Evolutionary conservation across 768 basidiomycete species (phyloP).

Genomic region (Rhizopogon vesiculosus): DNA sequence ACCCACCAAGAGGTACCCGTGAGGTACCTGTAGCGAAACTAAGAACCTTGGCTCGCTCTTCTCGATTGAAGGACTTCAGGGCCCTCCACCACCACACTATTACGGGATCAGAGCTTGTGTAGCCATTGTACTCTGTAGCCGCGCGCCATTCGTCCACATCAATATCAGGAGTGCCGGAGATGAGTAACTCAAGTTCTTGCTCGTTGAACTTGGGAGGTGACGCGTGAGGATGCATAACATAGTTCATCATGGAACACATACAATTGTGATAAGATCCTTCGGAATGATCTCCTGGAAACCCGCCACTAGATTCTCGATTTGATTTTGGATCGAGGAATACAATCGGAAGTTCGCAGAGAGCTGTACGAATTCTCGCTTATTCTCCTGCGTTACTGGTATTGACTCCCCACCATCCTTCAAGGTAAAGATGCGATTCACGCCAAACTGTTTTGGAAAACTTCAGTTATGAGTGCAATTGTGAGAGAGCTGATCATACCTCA

Average conservation of each 20-base stretch:
- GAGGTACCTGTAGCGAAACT: slow-evolving; percentile 96
- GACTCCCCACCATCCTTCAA: slow-evolving; percentile 83
- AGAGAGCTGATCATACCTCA: slow-evolving; percentile 44
- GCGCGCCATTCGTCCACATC: slow-evolving; percentile 97
- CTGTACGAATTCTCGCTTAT: slow-evolving; percentile 94
- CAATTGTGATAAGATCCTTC: slow-evolving; percentile 90
- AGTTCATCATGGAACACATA: slow-evolving; percentile 32
- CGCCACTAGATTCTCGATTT: slow-evolving; percentile 83
- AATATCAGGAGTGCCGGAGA: slow-evolving; percentile 97
- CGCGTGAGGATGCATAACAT: slow-evolving; percentile 4
- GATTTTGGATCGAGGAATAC: slow-evolving; percentile 91
- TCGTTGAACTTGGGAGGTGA: slow-evolving; percentile 71
- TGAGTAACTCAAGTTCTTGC: slow-evolving; percentile 89
- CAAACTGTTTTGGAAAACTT: slow-evolving; percentile 53
- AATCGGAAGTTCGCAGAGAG: slow-evolving; percentile 92
- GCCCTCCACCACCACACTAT: slow-evolving; percentile 99
- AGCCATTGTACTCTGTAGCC: slow-evolving; percentile 88
- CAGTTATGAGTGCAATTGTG: neutral
- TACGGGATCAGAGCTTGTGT: slow-evolving; percentile 85
- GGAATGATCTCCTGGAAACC: slow-evolving; percentile 99
- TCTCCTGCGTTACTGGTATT: slow-evolving; percentile 91
- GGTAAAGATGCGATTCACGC: slow-evolving; percentile 81
- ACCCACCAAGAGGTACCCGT: slow-evolving; percentile 90
- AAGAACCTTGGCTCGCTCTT: slow-evolving; percentile 93
- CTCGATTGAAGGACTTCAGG: slow-evolving; percentile 93